phyloP scores from a whole-genome alignment of 2,329 filamentous ascomycete species.

The Calonectria pteridis region DNA sequence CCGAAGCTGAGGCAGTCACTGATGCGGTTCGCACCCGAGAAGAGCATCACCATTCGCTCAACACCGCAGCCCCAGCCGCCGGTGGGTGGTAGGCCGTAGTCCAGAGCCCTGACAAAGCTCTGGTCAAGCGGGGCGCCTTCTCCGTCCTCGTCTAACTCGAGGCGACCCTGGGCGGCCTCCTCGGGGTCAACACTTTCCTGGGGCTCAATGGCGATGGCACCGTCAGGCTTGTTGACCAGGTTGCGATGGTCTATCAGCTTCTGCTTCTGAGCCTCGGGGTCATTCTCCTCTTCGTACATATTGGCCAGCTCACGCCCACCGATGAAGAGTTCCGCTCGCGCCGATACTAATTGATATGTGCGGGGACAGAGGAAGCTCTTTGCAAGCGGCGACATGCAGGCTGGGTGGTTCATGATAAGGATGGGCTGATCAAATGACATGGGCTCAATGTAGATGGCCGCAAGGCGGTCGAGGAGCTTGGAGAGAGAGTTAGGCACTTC shows the following conservation, averaged over 20 bases:
- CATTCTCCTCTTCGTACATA: conserved; percentile 98
- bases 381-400: conserved; percentile 89
- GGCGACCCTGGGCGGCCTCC: conserved; percentile 56
- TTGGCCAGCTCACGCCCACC: conserved; percentile 87
- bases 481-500: conserved; percentile 70
- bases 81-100: conserved; percentile 93
- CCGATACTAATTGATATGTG: conserved; percentile 80
- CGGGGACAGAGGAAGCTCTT: conserved; percentile 83
- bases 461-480: conserved; percentile 84
- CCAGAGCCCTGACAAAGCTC: conserved; percentile 85
- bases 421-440: conserved; percentile 75
- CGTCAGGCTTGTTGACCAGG: conserved; percentile 51
- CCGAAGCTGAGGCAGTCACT: conserved; percentile 91
- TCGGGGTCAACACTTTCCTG: conserved; percentile 21
- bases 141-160: conserved; percentile 54
- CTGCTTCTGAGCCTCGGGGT: conserved; percentile 83
- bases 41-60: conserved; percentile 92
- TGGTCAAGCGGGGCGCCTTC: conserved; percentile 73
- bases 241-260: conserved; percentile 77
- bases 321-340: conserved; percentile 88
- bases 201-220: conserved; percentile 47
- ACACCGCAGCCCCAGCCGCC: conserved; percentile 97
- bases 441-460: conserved; percentile 82
- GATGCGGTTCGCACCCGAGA: conserved; percentile 83
- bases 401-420: conserved; percentile 91